phyloP scores from a whole-genome alignment of 2,329 filamentous ascomycete species.

The Fusarium lateritium region DNA sequence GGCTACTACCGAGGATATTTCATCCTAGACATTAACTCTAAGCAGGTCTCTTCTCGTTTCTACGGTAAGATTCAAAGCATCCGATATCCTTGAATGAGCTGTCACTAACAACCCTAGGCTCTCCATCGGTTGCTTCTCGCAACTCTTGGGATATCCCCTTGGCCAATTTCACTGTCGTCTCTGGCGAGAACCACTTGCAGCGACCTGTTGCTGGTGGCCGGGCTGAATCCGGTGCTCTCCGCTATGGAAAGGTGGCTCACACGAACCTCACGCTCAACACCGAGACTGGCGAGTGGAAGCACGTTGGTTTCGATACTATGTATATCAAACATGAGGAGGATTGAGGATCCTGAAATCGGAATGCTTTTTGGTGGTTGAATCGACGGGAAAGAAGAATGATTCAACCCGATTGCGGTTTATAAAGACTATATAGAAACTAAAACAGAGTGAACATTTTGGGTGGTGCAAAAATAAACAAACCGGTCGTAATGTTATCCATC shows the following conservation, averaged over 20 bases:
- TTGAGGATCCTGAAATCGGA: background rate
- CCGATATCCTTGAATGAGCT: accelerated
- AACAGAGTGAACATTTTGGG: slow-evolving; percentile 30
- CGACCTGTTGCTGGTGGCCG: slow-evolving; percentile 59
- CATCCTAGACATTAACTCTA: slow-evolving; percentile 70
- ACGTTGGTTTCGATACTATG: slow-evolving; percentile 25
- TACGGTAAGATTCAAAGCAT: slow-evolving; percentile 61
- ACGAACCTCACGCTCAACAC: slow-evolving; percentile 48
- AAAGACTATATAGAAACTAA: slow-evolving; percentile 29
- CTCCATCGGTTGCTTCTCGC: slow-evolving; percentile 69
- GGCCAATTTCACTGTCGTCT: slow-evolving; percentile 78
- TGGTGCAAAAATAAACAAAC: slow-evolving; percentile 16
- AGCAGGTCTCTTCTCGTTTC: slow-evolving; percentile 73
- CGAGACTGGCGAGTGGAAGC: slow-evolving; percentile 33
- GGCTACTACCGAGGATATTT: slow-evolving; percentile 83
- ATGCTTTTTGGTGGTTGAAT: slow-evolving; percentile 17
- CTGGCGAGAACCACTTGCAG: slow-evolving; percentile 71
- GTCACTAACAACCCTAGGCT: slow-evolving; percentile 15
- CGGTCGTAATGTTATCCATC: slow-evolving; percentile 27
- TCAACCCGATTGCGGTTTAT: slow-evolving; percentile 37
- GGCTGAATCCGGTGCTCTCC: slow-evolving; percentile 69
- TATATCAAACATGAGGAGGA: slow-evolving; percentile 22
- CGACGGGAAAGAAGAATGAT: slow-evolving; percentile 20
- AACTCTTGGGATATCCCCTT: slow-evolving; percentile 76
- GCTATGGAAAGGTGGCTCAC: slow-evolving; percentile 59